Conservation (phyloP, 2,329 filamentous ascomycete species). For the Pleoardoris graminearum region DNA sequence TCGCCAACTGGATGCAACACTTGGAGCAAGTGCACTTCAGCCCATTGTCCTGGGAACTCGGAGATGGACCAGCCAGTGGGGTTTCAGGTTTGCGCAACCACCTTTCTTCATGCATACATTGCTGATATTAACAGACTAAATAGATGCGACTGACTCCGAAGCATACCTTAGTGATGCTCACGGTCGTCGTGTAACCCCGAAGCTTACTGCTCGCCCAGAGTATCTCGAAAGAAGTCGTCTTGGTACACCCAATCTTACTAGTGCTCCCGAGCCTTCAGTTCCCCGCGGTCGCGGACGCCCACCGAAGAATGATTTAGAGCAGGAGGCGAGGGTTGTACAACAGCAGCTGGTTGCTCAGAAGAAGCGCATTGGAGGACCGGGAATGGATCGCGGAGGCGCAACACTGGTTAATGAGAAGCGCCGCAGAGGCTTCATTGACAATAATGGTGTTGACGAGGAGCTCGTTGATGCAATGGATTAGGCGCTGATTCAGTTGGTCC, state of each 20-base stretch:
- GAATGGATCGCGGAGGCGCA: constrained; percentile 57
- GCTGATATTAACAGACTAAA: constrained; percentile 25
- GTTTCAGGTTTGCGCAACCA: constrained; percentile 57
- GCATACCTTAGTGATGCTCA: constrained; percentile 53
- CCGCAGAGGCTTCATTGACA: constrained; percentile 54
- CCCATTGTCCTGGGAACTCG: constrained; percentile 59
- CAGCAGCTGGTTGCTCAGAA: constrained; percentile 55
- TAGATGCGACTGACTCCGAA: constrained; percentile 49
- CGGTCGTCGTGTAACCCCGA: constrained; percentile 54
- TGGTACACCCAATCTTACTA: constrained; percentile 1
- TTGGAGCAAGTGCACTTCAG: constrained; percentile 57
- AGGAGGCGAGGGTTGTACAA: constrained; percentile 52
- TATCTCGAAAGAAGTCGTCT: constrained; percentile 13
- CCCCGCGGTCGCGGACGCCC: constrained; percentile 39
- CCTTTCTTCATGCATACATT: constrained; percentile 4
- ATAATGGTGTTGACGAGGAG: constrained; percentile 55
- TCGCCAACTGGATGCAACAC: constrained; percentile 55
- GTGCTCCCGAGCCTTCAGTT: constrained; percentile 41
- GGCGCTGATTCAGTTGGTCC: background rate
- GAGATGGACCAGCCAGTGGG: constrained; percentile 62
- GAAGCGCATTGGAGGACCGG: constrained; percentile 54
- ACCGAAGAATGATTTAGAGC: constrained; percentile 38
- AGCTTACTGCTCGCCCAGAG: constrained; percentile 32
- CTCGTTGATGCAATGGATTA: constrained; percentile 37
- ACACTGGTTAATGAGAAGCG: constrained; percentile 58